Evolutionary conservation across 371 early-diverging fungal genomes (phyloP), one percentile per base, ranked within the genome.

Genomic region (Dinochytrium kinnereticum): DNA sequence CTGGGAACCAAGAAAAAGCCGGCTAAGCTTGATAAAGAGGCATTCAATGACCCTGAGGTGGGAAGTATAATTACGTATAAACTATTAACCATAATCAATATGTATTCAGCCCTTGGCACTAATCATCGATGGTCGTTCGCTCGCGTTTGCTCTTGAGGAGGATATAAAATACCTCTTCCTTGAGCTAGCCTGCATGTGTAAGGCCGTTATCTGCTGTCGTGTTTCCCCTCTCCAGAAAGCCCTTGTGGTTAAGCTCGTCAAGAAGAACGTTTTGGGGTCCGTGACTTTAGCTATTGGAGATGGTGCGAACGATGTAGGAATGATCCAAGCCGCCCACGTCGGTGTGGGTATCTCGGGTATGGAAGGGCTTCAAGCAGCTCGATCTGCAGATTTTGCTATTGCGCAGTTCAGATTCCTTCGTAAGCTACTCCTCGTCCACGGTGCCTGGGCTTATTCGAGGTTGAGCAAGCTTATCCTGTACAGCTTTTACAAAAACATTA

Each of bases 201-300:
- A 94, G 0, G 93, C 93, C 5, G 97, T 99, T 1, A 94, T 99
- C 19, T 97, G 97, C 73, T 97, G 99, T 78, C 92, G 99, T 40
- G 98, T 98, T 76, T 94, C 98, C 30, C 99, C 99, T 3, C 96
- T 98, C 3, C 99, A 99, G 82, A 99, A 99, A 90, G 99, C 99
- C 7, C 93, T 94, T 34, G 91, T 99, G 28, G 96, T 99, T 30
- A 87, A 90, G 24, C 77, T 95, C 64, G 92, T 99, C 55, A 91
- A 10, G 44, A 3, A 28, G 66, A 7, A 13, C 40, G 34, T 66
- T 66, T 30, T 66, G 66, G 66, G 40, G 24, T 15, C 38, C 15
- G 2, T 66, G 44, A 66, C 40, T 2, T 44, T 76, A n/a, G 78
- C 74, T 1, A 64, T 74, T 50, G 98, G 99, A 51, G 99, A 99